Evolutionary conservation across 1,284 basidiomycete genomes (phyloP).

Genomic region (Tilletia walkeri): DNA sequence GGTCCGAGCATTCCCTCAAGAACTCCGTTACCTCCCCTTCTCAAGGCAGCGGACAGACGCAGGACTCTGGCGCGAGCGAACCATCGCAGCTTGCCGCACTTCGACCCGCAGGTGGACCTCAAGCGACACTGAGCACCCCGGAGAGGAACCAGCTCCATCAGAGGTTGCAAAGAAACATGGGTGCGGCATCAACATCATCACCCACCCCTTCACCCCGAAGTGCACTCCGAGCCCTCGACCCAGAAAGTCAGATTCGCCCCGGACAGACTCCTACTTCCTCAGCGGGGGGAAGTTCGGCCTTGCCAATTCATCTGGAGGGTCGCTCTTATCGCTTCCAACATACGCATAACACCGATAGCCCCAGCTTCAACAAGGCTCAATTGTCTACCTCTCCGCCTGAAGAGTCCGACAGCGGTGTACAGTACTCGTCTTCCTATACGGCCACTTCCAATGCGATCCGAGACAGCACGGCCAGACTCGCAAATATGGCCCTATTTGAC

Average conservation of each 20-base stretch:
- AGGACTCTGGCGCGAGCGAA: too few relatives aligned
- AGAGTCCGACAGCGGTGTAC: background rate
- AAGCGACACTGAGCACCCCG: background rate
- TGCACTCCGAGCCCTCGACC: background rate
- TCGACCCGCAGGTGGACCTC: too few relatives aligned
- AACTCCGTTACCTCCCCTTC: too few relatives aligned
- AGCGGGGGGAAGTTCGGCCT: background rate
- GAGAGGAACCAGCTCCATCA: background rate
- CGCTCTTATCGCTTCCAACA: slow-evolving; percentile 16
- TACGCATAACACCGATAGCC: background rate
- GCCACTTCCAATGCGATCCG: slow-evolving; percentile 47
- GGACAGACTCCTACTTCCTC: background rate
- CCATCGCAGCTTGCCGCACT: too few relatives aligned
- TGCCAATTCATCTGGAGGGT: slow-evolving; percentile 15
- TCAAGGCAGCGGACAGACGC: too few relatives aligned
- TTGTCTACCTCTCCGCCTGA: background rate
- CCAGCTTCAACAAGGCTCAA: background rate
- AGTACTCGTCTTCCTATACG: slow-evolving; percentile 41
- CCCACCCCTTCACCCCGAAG: background rate
- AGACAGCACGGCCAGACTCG: slow-evolving; percentile 49
- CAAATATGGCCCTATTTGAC: slow-evolving; percentile 47
- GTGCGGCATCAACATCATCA: background rate
- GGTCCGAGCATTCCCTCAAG: too few relatives aligned
- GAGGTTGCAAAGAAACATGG: background rate
- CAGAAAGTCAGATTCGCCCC: background rate